These are phyloP conservation scores for Nannochloris sp. DNA, from an alignment of 139 green algal species.

Conservation along the genomic window DNA sequence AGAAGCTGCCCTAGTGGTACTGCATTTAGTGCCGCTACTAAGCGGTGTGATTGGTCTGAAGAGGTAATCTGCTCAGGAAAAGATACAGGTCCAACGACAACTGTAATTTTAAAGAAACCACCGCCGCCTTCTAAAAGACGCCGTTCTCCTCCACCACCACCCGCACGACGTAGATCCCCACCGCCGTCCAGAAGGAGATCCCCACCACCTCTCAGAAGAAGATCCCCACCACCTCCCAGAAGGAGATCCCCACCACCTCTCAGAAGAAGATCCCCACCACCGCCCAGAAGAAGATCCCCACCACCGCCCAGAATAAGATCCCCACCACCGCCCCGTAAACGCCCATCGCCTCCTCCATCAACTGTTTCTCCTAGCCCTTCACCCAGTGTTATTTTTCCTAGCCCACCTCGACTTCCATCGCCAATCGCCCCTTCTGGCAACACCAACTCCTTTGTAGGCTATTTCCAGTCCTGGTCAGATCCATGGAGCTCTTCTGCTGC, in stretches of 20 bases:
- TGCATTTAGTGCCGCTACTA: slow-evolving; percentile 1
- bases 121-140: not conserved
- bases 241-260: not conserved
- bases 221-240: no score
- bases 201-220: not conserved
- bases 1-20: slow-evolving; percentile 4
- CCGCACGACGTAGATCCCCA: not conserved
- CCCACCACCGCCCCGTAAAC: not conserved
- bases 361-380: slow-evolving; percentile 4
- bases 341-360: not conserved
- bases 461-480: slow-evolving; percentile 34
- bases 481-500: slow-evolving; percentile 1
- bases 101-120: not conserved
- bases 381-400: not conserved
- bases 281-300: not conserved
- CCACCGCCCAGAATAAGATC: not conserved
- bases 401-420: not conserved
- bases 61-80: not conserved
- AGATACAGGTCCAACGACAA: not conserved
- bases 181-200: not conserved
- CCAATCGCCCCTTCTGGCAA: not conserved
- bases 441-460: slow-evolving; percentile 9
- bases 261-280: not conserved
- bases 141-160: not conserved
- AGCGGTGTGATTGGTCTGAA: slow-evolving; percentile 11